Evolutionary conservation across 2,329 filamentous ascomycete genomes (phyloP).

Genomic region (Lecanicillium sp.): DNA sequence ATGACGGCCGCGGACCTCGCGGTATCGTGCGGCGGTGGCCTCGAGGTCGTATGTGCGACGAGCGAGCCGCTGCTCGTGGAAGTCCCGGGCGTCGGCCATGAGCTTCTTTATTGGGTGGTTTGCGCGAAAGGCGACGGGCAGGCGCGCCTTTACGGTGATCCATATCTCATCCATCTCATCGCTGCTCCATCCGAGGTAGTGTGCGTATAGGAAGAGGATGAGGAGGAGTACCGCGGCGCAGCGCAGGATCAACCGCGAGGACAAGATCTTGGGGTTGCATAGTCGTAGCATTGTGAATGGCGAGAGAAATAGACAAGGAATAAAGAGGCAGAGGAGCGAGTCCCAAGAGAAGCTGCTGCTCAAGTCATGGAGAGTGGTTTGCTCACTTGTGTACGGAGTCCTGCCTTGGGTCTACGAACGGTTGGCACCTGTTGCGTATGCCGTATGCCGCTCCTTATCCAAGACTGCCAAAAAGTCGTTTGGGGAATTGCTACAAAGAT

Average conservation of each 20-base stretch:
- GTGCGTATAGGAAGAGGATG: constrained; percentile 16
- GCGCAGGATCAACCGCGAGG: constrained; percentile 21
- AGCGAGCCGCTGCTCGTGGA: constrained; percentile 32
- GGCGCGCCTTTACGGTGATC: constrained; percentile 13
- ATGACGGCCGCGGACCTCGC: constrained; percentile 47
- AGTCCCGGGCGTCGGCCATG: constrained; percentile 36
- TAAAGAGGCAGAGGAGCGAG: background rate
- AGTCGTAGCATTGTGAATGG: constrained; percentile 3
- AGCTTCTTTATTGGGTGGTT: constrained; percentile 44
- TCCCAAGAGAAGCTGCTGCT: too few relatives aligned
- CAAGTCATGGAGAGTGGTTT: too few relatives aligned
- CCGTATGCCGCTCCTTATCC: too few relatives aligned
- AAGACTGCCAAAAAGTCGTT: too few relatives aligned
- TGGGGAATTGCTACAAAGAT: too few relatives aligned
- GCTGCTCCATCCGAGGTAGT: constrained; percentile 24
- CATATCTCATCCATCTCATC: constrained; percentile 18
- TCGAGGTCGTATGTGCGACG: constrained; percentile 40
- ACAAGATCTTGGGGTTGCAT: constrained; percentile 11
- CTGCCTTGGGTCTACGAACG: too few relatives aligned
- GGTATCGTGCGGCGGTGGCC: constrained; percentile 47
- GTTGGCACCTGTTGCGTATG: too few relatives aligned
- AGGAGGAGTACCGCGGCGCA: constrained; percentile 19
- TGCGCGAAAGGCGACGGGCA: constrained; percentile 15
- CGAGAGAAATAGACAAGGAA: background rate
- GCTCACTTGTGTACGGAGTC: too few relatives aligned